Percentiles rank a stretch among this genome's conserved stretches.
phyloP scores from a whole-genome alignment of 306 rosid species.

The Castanopsis chinensis region DNA sequence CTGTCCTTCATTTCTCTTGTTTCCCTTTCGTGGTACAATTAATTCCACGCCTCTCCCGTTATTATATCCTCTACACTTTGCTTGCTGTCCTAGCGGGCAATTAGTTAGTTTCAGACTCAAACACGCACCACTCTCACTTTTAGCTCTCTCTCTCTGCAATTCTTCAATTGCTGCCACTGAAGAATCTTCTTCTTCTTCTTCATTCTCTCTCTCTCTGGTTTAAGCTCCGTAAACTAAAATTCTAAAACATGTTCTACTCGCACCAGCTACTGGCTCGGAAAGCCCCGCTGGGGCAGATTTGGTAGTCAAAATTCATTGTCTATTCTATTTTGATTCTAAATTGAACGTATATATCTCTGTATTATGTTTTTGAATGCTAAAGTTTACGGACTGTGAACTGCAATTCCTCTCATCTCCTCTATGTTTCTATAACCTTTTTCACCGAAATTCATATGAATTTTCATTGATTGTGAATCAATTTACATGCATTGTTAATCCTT shows the following conservation, averaged over 20 bases:
- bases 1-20: background rate
- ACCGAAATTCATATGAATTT: background rate
- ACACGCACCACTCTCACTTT: background rate
- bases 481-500: background rate
- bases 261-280: slow-evolving; percentile 87
- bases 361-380: background rate
- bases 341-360: background rate
- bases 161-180: background rate
- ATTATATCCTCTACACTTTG: background rate
- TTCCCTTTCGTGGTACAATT: background rate
- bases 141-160: background rate
- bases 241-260: slow-evolving; percentile 65
- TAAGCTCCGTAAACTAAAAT: background rate
- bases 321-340: background rate
- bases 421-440: background rate
- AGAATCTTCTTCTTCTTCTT: background rate
- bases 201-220: background rate
- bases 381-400: too few species aligned
- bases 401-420: too few species aligned
- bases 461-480: background rate
- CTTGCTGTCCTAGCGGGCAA: slow-evolving; percentile 3
- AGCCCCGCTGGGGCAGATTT: slow-evolving; percentile 83
- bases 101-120: slow-evolving; percentile 7
- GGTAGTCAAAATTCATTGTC: slow-evolving; percentile 33
- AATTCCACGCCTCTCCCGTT: background rate